Conservation (phyloP, 2,329 filamentous ascomycete species). For the Fusarium ramigenum region DNA sequence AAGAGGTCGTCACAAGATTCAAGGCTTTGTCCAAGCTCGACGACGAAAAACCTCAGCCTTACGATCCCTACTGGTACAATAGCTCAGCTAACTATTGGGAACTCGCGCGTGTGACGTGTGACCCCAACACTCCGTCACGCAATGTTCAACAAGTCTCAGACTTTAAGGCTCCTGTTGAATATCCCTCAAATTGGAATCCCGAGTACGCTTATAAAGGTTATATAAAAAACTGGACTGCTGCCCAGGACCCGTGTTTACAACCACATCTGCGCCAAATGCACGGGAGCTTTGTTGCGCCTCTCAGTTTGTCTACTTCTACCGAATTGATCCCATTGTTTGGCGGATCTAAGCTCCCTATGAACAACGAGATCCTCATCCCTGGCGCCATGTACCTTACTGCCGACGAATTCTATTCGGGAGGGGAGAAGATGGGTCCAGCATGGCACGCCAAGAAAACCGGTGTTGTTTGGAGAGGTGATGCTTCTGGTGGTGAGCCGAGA, state of each 20-base stretch:
- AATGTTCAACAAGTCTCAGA: constrained; percentile 48
- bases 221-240: constrained; percentile 66
- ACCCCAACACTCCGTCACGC: constrained; percentile 61
- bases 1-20: constrained; percentile 55
- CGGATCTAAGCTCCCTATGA: constrained; percentile 69
- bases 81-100: constrained; percentile 66
- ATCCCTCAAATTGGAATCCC: constrained; percentile 49
- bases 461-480: constrained; percentile 72
- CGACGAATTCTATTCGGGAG: constrained; percentile 68
- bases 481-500: constrained; percentile 65
- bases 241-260: constrained; percentile 67
- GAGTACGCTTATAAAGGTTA: constrained; percentile 57
- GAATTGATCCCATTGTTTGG: constrained; percentile 69
- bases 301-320: constrained; percentile 60
- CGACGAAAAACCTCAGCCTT: constrained; percentile 45
- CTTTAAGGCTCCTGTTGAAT: constrained; percentile 45
- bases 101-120: constrained; percentile 64
- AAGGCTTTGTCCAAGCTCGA: constrained; percentile 53
- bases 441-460: constrained; percentile 67
- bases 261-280: constrained; percentile 62
- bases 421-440: constrained; percentile 60
- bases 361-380: constrained; percentile 72
- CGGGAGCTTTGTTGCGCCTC: constrained; percentile 65
- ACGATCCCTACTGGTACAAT: constrained; percentile 59
- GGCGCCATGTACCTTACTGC: constrained; percentile 71